Evolutionary conservation across 331 rosid species (phyloP).

Genomic region (Telfairia occidentalis): DNA sequence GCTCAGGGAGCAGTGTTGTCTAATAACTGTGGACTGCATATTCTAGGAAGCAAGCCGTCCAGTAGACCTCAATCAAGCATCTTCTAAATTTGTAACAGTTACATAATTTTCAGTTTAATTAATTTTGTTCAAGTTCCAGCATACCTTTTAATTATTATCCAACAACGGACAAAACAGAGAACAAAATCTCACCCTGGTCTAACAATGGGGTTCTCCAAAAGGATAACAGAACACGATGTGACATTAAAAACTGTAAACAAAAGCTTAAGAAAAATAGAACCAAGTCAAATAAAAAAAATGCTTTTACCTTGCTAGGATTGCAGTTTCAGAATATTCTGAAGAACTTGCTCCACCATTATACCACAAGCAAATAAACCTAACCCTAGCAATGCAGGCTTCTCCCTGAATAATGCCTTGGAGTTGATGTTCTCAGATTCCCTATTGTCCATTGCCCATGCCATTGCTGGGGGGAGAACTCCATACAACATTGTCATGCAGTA

Average conservation of each 20-base stretch:
- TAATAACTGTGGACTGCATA: background rate
- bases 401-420: constrained; percentile 21
- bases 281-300: background rate
- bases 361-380: constrained; percentile 46
- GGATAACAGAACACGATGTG: background rate
- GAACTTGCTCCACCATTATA: constrained; percentile 42
- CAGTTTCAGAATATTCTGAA: constrained; percentile 38
- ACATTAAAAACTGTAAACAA: background rate
- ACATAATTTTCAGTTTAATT: background rate
- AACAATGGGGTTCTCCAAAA: background rate
- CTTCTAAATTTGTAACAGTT: background rate
- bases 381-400: constrained; percentile 41
- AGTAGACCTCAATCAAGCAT: background rate
- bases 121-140: background rate
- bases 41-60: background rate
- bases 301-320: constrained; percentile 14
- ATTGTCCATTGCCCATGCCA: constrained; percentile 55
- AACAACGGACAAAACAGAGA: background rate
- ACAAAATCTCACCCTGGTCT: background rate
- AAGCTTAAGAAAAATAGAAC: background rate
- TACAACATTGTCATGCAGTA: constrained; percentile 63
- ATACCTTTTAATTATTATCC: background rate
- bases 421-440: constrained; percentile 18
- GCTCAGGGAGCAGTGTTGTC: background rate
- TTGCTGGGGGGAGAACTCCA: constrained; percentile 75